A percentile compares a stretch with the other conserved stretches of the same genome.
Conservation (phyloP, 1,284 basidiomycete species). For the Trametes pubescens region DNA sequence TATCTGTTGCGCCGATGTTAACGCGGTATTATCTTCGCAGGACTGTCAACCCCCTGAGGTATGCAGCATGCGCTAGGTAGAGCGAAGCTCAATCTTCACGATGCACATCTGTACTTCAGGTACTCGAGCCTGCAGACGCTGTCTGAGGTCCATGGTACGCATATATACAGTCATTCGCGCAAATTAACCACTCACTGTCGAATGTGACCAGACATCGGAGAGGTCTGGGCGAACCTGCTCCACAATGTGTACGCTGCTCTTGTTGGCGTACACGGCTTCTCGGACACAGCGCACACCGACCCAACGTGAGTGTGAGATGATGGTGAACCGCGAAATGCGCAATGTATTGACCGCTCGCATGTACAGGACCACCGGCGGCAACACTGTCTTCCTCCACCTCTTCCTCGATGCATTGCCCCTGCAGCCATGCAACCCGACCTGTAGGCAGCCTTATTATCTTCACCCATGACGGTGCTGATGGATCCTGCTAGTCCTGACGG, state of each 20-base stretch:
- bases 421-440: conserved; percentile 61
- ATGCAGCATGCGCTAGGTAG: conserved; percentile 20
- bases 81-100: not conserved
- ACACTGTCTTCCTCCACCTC: conserved; percentile 57
- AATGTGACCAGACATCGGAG: conserved; percentile 48
- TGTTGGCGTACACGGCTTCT: conserved; percentile 53
- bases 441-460: conserved; percentile 4
- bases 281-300: conserved; percentile 46
- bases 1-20: not conserved
- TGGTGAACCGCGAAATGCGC: not conserved
- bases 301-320: conserved; percentile 16
- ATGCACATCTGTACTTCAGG: not conserved
- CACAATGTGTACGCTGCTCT: conserved; percentile 60
- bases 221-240: conserved; percentile 62
- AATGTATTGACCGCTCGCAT: not conserved
- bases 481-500: conserved; percentile 36
- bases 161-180: too few relatives aligned
- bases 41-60: conserved; percentile 25
- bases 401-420: conserved; percentile 57
- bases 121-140: conserved; percentile 44
- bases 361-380: conserved; percentile 48
- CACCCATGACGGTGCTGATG: not conserved
- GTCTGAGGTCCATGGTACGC: conserved; percentile 49
- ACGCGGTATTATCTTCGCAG: not conserved
- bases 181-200: not conserved